Evolutionary conservation across 2,329 filamentous ascomycete genomes (phyloP).

Genomic region (Uncinocarpus reesii): DNA sequence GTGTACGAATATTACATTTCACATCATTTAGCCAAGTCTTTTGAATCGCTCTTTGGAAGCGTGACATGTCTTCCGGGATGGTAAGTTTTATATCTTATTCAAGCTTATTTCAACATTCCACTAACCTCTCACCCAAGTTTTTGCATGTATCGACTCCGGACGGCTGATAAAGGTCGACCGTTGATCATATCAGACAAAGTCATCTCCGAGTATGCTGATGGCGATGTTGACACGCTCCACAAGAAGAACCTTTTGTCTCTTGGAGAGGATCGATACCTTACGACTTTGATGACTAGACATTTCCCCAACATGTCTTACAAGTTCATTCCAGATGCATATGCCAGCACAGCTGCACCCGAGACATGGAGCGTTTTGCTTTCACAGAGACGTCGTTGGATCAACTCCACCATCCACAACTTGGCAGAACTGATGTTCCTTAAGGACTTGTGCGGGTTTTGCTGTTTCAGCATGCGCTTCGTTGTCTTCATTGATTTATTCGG

Average conservation of each 20-base stretch:
- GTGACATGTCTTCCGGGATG: conserved; percentile 98
- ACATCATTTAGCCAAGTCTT: conserved; percentile 91
- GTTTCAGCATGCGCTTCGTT: conserved; percentile 94
- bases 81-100: conserved; percentile 47
- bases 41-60: conserved; percentile 93
- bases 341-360: conserved; percentile 85
- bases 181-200: conserved; percentile 85
- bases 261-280: conserved; percentile 93
- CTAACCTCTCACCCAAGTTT: conserved; percentile 58
- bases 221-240: conserved; percentile 85
- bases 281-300: conserved; percentile 95
- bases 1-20: conserved; percentile 99
- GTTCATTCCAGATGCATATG: conserved; percentile 86
- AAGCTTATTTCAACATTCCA: conserved; percentile 12
- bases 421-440: conserved; percentile 80
- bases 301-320: conserved; percentile 95
- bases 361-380: conserved; percentile 89
- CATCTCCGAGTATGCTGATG: conserved; percentile 79
- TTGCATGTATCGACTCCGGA: conserved; percentile 94
- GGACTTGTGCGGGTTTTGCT: conserved; percentile 97
- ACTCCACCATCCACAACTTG: conserved; percentile 95
- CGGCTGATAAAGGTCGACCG: conserved; percentile 85
- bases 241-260: conserved; percentile 88
- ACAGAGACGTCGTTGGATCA: conserved; percentile 98
- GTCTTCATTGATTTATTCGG: conserved; percentile 90